Base-by-base conservation (phyloP, 2,329 filamentous ascomycete genomes). In the Aspergillus sp. region DNA sequence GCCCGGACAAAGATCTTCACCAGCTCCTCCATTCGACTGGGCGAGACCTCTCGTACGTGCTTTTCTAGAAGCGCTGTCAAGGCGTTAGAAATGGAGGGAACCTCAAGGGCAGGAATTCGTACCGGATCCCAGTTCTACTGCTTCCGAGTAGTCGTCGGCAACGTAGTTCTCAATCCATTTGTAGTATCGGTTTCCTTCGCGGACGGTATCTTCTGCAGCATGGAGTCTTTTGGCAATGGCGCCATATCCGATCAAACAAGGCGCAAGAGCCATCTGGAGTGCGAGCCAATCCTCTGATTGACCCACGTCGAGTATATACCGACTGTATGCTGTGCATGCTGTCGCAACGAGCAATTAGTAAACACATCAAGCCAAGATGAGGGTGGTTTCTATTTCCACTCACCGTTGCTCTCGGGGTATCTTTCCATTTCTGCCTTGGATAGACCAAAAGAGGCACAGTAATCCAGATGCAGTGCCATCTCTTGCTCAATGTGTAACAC, bases 141-240 rank as follows among this genome's bases (percentile, higher is more conserved):
- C 87, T 49, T 82, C 74, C 1, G 74, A 69, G 53, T 95, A 96
- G 61, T 93, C 87, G 1, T 88, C 83, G 2, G 83, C 86, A 11
- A 86, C 79, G 60, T 96, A 97, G 59, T 88, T 94, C 61, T 90
- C 76, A 52, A 97, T 88, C 91, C 91, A 97, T 37, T 82, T 78
- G 85, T 86, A 93, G 70, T 95, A 97, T 12, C 70, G 74, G 62
- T 91, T 94, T 0, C 73, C 80, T 9, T 85, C 74, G 33, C 75
- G 74, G 39, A 71, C 57, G 31, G 82, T 85, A n/a, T 71, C 73
- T 39, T 76, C 69, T 48, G 86, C 82, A 10, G 72, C 72, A 54
- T 82, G 75, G 3, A 95, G 73, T 56, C 88, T 78, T 56, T 77
- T 76, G 5, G 88, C 91, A 47, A 94, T 87, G 44, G 81, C 80